Base-by-base conservation (phyloP, 306 rosid species). In the Trichosanthes cucumerina region DNA sequence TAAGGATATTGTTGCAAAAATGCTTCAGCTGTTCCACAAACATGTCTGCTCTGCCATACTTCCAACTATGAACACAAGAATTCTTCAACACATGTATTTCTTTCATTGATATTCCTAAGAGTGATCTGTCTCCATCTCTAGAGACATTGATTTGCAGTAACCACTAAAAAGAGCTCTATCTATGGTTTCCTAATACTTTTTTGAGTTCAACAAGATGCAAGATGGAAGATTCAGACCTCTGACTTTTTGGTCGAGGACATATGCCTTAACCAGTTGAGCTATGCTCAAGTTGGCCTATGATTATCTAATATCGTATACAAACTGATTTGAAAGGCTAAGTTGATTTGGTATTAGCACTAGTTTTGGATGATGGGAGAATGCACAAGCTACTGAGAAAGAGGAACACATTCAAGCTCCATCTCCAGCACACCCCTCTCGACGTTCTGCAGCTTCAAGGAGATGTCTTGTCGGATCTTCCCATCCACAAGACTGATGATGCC, bases 401-500 rank as follows among this genome's bases (percentile, higher is more conserved):
- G 95, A 82, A 95, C 88, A 81, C 98, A 95, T 81, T 91, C 96
- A 62, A 95, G 93, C 79, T 89, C 91, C 81, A 92, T 85, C 79
- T 92, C 96, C 16, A 95, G 82, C 59, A 85, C 88, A 6, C 98
- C 98, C 75, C 93, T 89, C 85, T 95, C 98, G 15, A 95, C 95
- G 11, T 92, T 88, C 54, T 89, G 95, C 66, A 95, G 88, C 83
- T 87, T 89, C 78, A 95, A 88, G 31, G 90, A 83, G 79, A 95
- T 85, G 26, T 88, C 86, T 33, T 92, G 98, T 85, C 84, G 86
- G 56, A 92, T 85, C 83, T 57, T 89, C 46, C 98, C 98, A 21
- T 89, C 95, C 24, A 77, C 84, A 39, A 88, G 81, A 80, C 73
- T 82, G 80, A 92, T 95, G 64, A 82, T 43, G 15, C 96, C 92